Conservation (phyloP, 2,329 filamentous ascomycete species). For the Furcasterigmium furcatum region DNA sequence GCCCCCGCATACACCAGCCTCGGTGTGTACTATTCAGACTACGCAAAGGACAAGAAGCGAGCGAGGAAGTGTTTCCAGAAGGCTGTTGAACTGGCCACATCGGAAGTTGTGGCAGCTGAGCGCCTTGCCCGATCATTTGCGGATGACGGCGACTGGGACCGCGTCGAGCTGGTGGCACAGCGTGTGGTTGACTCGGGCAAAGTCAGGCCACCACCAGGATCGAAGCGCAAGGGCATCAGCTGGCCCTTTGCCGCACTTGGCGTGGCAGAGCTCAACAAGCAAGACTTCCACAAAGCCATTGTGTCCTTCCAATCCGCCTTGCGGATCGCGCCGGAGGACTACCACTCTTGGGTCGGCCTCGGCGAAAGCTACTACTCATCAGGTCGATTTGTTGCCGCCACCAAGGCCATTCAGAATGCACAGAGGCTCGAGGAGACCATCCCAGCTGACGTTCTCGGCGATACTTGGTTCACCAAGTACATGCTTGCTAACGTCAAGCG, state of each 20-base stretch:
- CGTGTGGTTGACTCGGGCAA: constrained; percentile 94
- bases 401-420: constrained; percentile 84
- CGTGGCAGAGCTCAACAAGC: constrained; percentile 90
- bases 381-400: constrained; percentile 89
- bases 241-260: constrained; percentile 96
- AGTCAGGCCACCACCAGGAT: constrained; percentile 84
- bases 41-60: constrained; percentile 80
- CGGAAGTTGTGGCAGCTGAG: constrained; percentile 84
- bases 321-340: constrained; percentile 78
- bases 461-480: constrained; percentile 94
- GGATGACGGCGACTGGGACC: constrained; percentile 89
- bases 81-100: constrained; percentile 85
- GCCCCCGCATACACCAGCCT: constrained; percentile 90
- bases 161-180: constrained; percentile 88
- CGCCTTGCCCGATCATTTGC: constrained; percentile 83
- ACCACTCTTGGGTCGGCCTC: constrained; percentile 92
- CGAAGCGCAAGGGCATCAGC: constrained; percentile 87
- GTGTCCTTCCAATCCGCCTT: constrained; percentile 89
- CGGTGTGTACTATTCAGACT: constrained; percentile 88
- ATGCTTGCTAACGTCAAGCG: constrained; percentile 95
- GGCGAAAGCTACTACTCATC: constrained; percentile 98
- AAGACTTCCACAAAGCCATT: constrained; percentile 84
- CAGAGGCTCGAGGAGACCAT: constrained; percentile 66
- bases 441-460: constrained; percentile 38
- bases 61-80: constrained; percentile 95